Evolutionary conservation across 192 early-diverging fungal genomes (phyloP).

Genomic region (Dissophora globulifera): DNA sequence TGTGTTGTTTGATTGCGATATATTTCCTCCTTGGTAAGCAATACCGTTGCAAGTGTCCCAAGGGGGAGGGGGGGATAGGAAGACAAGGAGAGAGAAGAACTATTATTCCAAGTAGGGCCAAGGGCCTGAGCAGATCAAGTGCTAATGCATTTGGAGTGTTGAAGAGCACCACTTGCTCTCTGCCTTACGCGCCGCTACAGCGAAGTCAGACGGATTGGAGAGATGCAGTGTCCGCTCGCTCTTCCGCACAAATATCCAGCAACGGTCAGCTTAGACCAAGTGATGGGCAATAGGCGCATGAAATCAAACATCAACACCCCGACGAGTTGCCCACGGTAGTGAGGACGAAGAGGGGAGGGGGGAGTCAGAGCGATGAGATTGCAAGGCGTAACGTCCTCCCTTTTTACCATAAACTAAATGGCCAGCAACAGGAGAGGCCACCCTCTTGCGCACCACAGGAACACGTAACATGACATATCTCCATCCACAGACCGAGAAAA

Average conservation of each 20-base stretch:
- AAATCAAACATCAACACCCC: too few relatives aligned
- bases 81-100: neutral
- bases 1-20: conserved; percentile 2
- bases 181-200: too few relatives aligned
- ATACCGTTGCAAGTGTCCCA: neutral
- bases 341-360: neutral
- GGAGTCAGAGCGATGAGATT: too few relatives aligned
- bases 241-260: neutral
- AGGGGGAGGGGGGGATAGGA: neutral
- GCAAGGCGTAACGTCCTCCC: too few relatives aligned
- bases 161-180: neutral
- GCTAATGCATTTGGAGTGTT: too few relatives aligned
- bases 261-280: neutral
- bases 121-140: neutral
- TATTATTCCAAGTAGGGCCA: too few relatives aligned
- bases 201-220: too few relatives aligned
- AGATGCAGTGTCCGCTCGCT: too few relatives aligned
- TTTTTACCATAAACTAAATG: too few relatives aligned
- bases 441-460: too few relatives aligned
- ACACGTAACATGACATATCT: conserved; percentile 1
- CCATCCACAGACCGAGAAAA: neutral
- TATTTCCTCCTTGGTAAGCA: conserved; percentile 17
- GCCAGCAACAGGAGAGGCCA: too few relatives aligned
- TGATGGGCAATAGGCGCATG: neutral
- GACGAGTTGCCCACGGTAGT: too few relatives aligned